Evolutionary conservation across 2,329 filamentous ascomycete genomes (phyloP), one percentile per base, ranked within the genome.

Genomic region (Fusarium neocosmosporiellum): DNA sequence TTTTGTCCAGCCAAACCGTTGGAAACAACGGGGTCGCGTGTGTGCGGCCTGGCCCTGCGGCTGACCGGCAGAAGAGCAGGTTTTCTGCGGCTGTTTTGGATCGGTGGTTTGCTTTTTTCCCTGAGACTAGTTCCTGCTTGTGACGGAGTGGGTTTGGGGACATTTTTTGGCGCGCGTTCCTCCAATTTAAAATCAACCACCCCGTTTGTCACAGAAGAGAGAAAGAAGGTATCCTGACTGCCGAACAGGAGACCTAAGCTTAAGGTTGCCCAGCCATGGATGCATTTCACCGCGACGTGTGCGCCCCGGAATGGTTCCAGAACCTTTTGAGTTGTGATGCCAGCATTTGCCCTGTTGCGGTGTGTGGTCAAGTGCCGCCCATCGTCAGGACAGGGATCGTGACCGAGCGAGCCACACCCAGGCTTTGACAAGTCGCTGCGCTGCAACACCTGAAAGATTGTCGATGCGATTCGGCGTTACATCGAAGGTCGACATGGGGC

Each of bases 401-500:
- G 43, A 60, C 55, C 24, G 59, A 36, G 22, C 33, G 22, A 61
- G 31, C 57, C 41, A 46, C 41, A 14, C 41, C 41, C 53, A 34
- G 16, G 24, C 46, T 50, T 65, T 59, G 63, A 60, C 50, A 67
- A 50, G 70, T 58, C 59, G 67, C 37, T 39, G 62, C 31, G 70
- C 59, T 76, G 63, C 64, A 65, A 71, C 64, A 55, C 63, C 64
- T 59, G 33, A 57, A 73, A 75, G 71, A 77, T 77, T 72, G 57
- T 71, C 69, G 66, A 71, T 74, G 72, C 70, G 71, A 75, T 74
- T 77, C 67, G 72, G 65, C 62, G 74, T 71, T 75, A 66, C 75
- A 69, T 75, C 54, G 59, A 65, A 22, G 37, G 41, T 50, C 29
- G 63, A 48, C 61, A 63, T 63, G 72, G 65, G 59, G 43, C 41